Evolutionary conservation across 257 asterid genomes (phyloP).

Genomic region (Haberlea rhodopensis): DNA sequence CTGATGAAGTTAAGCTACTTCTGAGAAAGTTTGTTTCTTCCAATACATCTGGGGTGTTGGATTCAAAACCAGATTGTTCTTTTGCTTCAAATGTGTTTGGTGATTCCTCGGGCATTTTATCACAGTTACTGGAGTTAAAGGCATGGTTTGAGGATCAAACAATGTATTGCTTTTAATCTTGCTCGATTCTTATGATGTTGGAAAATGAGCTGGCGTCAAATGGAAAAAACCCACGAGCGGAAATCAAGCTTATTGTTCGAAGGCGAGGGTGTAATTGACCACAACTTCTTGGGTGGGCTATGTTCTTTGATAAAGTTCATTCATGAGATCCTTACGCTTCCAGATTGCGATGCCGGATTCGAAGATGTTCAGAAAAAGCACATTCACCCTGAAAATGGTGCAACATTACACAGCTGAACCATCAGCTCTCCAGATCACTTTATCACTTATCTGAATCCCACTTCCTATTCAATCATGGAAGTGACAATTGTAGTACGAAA

Average conservation of each 20-base stretch:
- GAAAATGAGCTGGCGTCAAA: constrained; percentile 54
- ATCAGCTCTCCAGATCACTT: too few relatives aligned
- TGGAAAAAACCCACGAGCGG: constrained; percentile 55
- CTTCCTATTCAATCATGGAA: too few relatives aligned
- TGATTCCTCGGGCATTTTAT: constrained; percentile 67
- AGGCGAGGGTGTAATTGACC: too few relatives aligned
- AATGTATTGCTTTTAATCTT: constrained; percentile 61
- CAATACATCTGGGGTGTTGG: constrained; percentile 29
- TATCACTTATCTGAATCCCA: too few relatives aligned
- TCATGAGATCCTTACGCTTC: too few relatives aligned
- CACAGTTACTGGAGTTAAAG: constrained; percentile 76
- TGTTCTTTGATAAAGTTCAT: too few relatives aligned
- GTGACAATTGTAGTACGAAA: too few relatives aligned
- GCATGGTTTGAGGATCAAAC: constrained; percentile 94
- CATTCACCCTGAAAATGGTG: constrained; percentile 31
- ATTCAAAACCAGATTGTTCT: constrained; percentile 60
- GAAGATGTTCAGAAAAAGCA: constrained; percentile 37
- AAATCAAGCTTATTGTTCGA: constrained; percentile 64
- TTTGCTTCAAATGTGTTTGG: constrained; percentile 77
- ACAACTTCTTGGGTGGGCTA: too few relatives aligned
- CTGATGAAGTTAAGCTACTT: constrained; percentile 45
- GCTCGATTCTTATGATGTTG: constrained; percentile 67
- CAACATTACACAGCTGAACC: constrained; percentile 24
- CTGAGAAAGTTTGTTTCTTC: constrained; percentile 71
- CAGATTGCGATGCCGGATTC: constrained; percentile 28